Evolutionary conservation across 202 grass and related monocot genomes (phyloP).

Genomic region (Setaria viridis): DNA sequence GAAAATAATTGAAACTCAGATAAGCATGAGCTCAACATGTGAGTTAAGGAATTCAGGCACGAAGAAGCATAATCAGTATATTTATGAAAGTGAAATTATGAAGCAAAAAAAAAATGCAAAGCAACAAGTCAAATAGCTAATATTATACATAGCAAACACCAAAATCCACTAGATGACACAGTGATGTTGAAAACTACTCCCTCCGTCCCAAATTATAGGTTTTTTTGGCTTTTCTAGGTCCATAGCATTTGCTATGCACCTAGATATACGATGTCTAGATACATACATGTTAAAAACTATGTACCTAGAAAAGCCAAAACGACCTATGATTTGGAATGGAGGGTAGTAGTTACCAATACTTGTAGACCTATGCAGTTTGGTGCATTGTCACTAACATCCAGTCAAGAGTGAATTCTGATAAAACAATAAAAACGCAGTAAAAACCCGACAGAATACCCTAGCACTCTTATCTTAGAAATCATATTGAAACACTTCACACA

Average conservation of each 20-base stretch:
- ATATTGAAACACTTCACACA: conserved; percentile 35
- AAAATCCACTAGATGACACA: conserved; percentile 3
- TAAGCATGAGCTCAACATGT: conserved; percentile 17
- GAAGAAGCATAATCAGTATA: conserved; percentile 10
- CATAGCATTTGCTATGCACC: too few relatives aligned
- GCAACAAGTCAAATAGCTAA: neutral
- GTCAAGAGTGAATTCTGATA: conserved; percentile 17
- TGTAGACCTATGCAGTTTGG: neutral
- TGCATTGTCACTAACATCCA: neutral
- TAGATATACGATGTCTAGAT: too few relatives aligned
- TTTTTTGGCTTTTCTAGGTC: too few relatives aligned
- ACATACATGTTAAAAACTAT: too few relatives aligned
- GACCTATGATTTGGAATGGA: too few relatives aligned
- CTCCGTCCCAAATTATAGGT: too few relatives aligned
- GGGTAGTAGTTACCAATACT: conserved; percentile 12
- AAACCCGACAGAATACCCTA: conserved; percentile 22
- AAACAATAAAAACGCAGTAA: conserved; percentile 19
- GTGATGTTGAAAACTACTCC: too few relatives aligned
- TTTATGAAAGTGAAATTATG: conserved; percentile 2
- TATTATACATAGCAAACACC: neutral
- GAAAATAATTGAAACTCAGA: conserved; percentile 45
- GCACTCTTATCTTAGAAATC: conserved; percentile 3
- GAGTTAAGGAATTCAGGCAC: neutral
- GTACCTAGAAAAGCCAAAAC: too few relatives aligned
- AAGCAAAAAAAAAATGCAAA: neutral